Evolutionary conservation across 2,329 filamentous ascomycete genomes (phyloP), one percentile per base, ranked within the genome.

Genomic region (Phaeosphaeriaceae sp.): DNA sequence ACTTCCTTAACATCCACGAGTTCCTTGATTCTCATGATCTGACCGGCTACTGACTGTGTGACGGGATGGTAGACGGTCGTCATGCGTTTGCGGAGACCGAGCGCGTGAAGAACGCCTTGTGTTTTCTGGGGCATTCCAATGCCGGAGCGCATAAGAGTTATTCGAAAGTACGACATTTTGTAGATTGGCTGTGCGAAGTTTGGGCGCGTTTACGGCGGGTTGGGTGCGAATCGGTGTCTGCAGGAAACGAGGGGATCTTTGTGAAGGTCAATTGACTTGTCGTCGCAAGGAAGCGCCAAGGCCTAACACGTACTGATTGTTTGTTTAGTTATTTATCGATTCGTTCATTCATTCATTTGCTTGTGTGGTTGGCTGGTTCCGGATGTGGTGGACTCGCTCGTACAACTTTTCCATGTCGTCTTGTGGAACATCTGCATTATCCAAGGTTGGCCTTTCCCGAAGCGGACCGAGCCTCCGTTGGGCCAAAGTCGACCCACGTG

Each of bases 1-100:
- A 95, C 90, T 77, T 96, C 92, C 60, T 86, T 79, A 29, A 96
- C 91, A 45, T 84, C 81, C 37, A 97, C 90, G 56, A 97, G 79
- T 77, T 97, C 92, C 80, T 97, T 97, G 64, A 97, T 91, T 75
- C 88, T 88, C 81, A 97, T 88, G 68, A 97, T 90, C 79, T 95
- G 91, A 70, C 92, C 92, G 8, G 92, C 92, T 54, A 90, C 86
- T 61, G 91, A 86, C 34, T 87, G 85, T 54, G 83, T 83, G 54
- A 96, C 91, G 30, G 90, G 89, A 75, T 96, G 88, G 81, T 95
- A 96, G 66, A 96, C 92, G 45, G 89, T 93, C 68, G 87, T 87
- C 82, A 87, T 87, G 66, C 92, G 89, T 73, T 89, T 90, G 66
- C 87, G 89, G 57, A 97, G 84, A 48, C 92, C 92, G 52, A 97